Percentiles rank a stretch among this genome's conserved stretches.
Conservation (phyloP, 1,139 yeast genomes). For the Debaryomyces robertsiae region DNA sequence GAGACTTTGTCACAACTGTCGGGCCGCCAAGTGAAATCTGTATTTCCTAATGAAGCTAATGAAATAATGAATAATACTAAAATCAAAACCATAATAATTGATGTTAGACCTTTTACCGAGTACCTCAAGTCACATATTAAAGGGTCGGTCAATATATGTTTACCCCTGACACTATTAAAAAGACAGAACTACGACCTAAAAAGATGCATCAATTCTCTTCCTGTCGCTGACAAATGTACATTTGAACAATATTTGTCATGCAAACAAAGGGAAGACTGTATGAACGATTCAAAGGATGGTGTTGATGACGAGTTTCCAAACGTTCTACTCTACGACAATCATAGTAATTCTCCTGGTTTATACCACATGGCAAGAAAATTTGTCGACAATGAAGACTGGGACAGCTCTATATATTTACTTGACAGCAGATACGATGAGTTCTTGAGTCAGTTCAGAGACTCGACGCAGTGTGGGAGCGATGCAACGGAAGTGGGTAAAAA, state of each 20-base stretch:
- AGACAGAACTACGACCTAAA: slow-evolving; percentile 62
- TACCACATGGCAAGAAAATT: slow-evolving; percentile 55
- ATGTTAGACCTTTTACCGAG: slow-evolving; percentile 72
- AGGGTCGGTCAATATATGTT: slow-evolving; percentile 67
- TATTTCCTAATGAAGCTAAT: slow-evolving; percentile 10
- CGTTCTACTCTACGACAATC: slow-evolving; percentile 36
- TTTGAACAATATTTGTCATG: slow-evolving; percentile 22
- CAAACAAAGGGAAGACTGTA: slow-evolving; percentile 11
- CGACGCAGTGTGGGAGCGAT: slow-evolving; percentile 13
- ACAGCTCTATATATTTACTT: slow-evolving; percentile 33
- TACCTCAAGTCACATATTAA: slow-evolving; percentile 52
- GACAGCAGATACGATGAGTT: slow-evolving; percentile 38
- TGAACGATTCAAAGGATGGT: slow-evolving; percentile 1
- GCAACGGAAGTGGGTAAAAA: neutral
- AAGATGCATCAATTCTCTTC: slow-evolving; percentile 60
- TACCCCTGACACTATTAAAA: slow-evolving; percentile 77
- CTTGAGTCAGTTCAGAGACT: slow-evolving; percentile 17
- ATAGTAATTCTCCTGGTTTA: slow-evolving; percentile 38
- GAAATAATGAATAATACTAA: slow-evolving; percentile 8
- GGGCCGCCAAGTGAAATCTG: slow-evolving; percentile 3
- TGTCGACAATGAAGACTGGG: slow-evolving; percentile 34
- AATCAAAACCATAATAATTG: slow-evolving; percentile 50
- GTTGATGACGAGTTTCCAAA: slow-evolving; percentile 17
- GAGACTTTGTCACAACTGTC: slow-evolving; percentile 14
- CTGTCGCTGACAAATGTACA: slow-evolving; percentile 40